A percentile compares a stretch with the other conserved stretches of the same genome.
Evolutionary conservation across 148 eudicot genomes (phyloP).

Genomic region (Chenopodium suecicum): DNA sequence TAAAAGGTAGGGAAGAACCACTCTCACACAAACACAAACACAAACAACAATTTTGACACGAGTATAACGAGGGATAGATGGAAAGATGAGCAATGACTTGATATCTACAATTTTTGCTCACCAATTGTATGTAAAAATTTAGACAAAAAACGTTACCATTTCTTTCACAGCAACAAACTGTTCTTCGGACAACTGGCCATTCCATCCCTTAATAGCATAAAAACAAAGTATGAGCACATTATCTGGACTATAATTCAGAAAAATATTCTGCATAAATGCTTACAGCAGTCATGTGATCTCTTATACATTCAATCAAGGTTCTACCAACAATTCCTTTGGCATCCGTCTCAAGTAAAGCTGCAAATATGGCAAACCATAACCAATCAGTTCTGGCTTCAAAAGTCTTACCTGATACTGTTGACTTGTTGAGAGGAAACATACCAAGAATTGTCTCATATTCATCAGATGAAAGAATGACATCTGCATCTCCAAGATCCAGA

Average conservation of each 20-base stretch:
- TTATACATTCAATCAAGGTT: slow-evolving; percentile 89
- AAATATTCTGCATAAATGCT: slow-evolving; percentile 26
- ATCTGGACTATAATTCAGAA: slow-evolving; percentile 8
- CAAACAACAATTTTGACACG: neutral
- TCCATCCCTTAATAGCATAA: slow-evolving; percentile 66
- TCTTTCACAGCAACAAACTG: slow-evolving; percentile 95
- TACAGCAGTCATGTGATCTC: slow-evolving; percentile 83
- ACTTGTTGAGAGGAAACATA: slow-evolving; percentile 31
- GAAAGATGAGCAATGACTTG: neutral
- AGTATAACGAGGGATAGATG: neutral
- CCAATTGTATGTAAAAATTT: neutral
- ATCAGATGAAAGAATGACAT: slow-evolving; percentile 87
- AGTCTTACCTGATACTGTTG: neutral
- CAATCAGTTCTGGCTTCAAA: slow-evolving; percentile 4
- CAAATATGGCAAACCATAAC: slow-evolving; percentile 23
- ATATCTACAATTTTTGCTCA: neutral
- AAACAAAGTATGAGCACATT: slow-evolving; percentile 19
- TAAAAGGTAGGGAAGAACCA: neutral
- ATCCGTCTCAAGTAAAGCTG: slow-evolving; percentile 94
- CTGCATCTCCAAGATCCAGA: slow-evolving; percentile 74
- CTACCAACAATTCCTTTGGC: slow-evolving; percentile 93
- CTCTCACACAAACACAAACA: neutral
- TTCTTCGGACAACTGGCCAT: slow-evolving; percentile 72
- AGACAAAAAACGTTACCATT: slow-evolving; percentile 43
- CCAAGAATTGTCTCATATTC: slow-evolving; percentile 95